Evolutionary conservation across 2,329 filamentous ascomycete species (phyloP).

Genomic region (Chaetomiaceae sp.): DNA sequence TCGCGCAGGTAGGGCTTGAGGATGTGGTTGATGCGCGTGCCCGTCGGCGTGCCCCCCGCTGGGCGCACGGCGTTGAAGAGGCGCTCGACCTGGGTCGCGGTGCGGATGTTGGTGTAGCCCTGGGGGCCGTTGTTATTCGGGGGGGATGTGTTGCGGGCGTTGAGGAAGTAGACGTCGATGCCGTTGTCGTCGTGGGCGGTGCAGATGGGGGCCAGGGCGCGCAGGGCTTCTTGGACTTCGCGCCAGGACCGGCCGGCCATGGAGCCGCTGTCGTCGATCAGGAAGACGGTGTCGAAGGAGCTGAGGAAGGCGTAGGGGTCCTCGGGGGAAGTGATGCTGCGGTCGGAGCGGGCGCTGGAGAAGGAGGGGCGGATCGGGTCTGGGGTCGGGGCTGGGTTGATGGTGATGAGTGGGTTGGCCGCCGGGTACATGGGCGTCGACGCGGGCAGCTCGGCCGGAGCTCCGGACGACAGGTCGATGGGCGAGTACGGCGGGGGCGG

Average conservation of each 20-base stretch:
- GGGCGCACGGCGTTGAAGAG: conserved; percentile 69
- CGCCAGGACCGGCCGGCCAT: conserved; percentile 75
- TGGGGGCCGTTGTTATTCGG: conserved; percentile 33
- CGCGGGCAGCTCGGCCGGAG: neutral
- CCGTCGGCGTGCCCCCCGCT: conserved; percentile 65
- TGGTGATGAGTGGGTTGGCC: conserved; percentile 12
- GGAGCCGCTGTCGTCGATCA: conserved; percentile 87
- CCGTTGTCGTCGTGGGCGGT: conserved; percentile 74
- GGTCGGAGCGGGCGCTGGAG: conserved; percentile 23
- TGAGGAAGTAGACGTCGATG: conserved; percentile 88
- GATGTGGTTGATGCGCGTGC: conserved; percentile 63
- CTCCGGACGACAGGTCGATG: conserved; percentile 1
- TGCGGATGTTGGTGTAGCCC: conserved; percentile 60
- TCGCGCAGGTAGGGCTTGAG: conserved; percentile 63
- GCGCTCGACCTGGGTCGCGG: conserved; percentile 49
- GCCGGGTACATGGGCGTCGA: too few relatives aligned
- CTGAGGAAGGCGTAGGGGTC: conserved; percentile 70
- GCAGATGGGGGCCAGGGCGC: conserved; percentile 74
- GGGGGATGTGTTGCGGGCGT: conserved; percentile 41
- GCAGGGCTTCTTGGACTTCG: conserved; percentile 65
- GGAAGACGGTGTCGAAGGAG: conserved; percentile 78
- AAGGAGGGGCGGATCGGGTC: conserved; percentile 19
- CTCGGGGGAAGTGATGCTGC: conserved; percentile 41
- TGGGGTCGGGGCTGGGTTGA: conserved; percentile 8
- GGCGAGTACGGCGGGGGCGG: conserved; percentile 20